Conservation (phyloP, 352 stramenopile genomes). For the Phytopythium delawarense region DNA sequence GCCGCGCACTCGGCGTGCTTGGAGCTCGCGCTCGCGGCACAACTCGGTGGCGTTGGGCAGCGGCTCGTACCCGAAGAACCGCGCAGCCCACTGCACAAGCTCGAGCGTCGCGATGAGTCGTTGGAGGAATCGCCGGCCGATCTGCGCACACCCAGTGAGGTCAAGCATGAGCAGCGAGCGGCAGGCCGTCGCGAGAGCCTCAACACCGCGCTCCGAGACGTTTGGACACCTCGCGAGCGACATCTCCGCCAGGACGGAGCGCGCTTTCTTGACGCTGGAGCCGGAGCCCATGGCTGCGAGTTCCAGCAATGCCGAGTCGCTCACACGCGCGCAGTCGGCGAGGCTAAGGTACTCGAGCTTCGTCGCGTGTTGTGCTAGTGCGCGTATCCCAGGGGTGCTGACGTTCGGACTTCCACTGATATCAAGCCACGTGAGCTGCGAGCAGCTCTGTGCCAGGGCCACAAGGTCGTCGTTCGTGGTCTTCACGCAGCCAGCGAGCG, state of each 20-base stretch:
- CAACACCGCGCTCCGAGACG: slow-evolving; percentile 73
- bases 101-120: slow-evolving; percentile 61
- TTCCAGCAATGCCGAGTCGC: slow-evolving; percentile 55
- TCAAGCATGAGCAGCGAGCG: slow-evolving; percentile 84
- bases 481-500: slow-evolving; percentile 75
- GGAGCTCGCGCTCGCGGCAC: slow-evolving; percentile 51
- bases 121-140: slow-evolving; percentile 74
- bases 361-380: slow-evolving; percentile 52
- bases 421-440: slow-evolving; percentile 71
- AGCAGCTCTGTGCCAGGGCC: slow-evolving; percentile 45
- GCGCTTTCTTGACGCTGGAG: not conserved
- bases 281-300: slow-evolving; percentile 20
- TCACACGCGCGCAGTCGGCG: slow-evolving; percentile 66
- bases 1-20: slow-evolving; percentile 35
- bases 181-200: slow-evolving; percentile 49
- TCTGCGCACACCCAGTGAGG: slow-evolving; percentile 67
- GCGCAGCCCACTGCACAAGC: slow-evolving; percentile 81
- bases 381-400: slow-evolving; percentile 47
- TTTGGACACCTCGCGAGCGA: slow-evolving; percentile 61
- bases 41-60: slow-evolving; percentile 78
- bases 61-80: slow-evolving; percentile 84
- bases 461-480: slow-evolving; percentile 75
- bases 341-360: slow-evolving; percentile 71
- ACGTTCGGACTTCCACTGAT: slow-evolving; percentile 77
- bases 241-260: slow-evolving; percentile 31